These are phyloP conservation scores for Mercurialis annua DNA, from an alignment of 345 rosid genomes.

Conservation along the genomic window DNA sequence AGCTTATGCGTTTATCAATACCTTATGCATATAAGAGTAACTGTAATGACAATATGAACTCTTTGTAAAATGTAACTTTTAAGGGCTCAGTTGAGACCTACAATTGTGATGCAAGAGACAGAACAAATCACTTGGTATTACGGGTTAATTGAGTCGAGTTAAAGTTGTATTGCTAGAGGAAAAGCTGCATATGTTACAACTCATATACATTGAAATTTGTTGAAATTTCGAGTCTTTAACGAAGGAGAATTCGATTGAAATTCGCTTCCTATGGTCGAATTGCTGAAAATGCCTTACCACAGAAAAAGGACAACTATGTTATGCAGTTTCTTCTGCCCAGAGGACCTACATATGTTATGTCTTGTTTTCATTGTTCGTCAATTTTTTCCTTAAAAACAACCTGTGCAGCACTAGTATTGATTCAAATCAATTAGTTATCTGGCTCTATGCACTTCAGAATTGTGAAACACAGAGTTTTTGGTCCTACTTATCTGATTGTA, in stretches of 20 bases:
- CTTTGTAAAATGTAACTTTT: too few relatives aligned
- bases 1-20: background rate
- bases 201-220: background rate
- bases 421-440: background rate
- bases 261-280: background rate
- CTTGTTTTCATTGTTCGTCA: background rate
- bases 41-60: too few relatives aligned
- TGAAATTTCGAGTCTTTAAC: background rate
- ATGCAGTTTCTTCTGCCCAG: background rate
- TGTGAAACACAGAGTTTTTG: background rate
- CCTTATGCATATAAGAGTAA: too few relatives aligned
- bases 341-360: background rate
- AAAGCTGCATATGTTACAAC: background rate
- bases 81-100: too few relatives aligned
- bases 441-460: background rate
- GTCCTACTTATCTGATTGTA: background rate
- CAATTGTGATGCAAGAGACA: too few relatives aligned
- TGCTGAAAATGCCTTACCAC: background rate
- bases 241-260: background rate
- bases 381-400: background rate
- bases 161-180: too few relatives aligned
- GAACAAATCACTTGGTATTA: too few relatives aligned
- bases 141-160: too few relatives aligned
- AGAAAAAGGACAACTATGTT: background rate
- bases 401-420: background rate